Conservation (phyloP, 306 rosid species). For the Medicago ruthenica region DNA sequence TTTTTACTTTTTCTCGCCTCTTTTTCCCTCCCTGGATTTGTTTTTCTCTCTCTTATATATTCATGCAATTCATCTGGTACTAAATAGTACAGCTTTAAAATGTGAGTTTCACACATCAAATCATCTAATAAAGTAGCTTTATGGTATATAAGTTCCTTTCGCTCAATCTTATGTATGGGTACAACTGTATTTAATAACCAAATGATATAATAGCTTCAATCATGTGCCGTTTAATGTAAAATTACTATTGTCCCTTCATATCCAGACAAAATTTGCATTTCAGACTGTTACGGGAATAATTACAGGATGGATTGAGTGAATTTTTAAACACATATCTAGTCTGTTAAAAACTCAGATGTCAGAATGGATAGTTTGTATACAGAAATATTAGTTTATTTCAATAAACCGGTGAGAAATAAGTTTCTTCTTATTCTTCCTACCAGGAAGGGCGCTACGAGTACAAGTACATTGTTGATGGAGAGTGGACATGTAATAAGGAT, state of each 20-base stretch:
- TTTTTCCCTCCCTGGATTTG: background rate
- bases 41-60: background rate
- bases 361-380: constrained; percentile 14
- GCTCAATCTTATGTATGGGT: constrained; percentile 10
- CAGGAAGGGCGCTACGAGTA: constrained; percentile 98
- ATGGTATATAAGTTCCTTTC: background rate
- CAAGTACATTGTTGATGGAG: constrained; percentile 88
- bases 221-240: constrained; percentile 11
- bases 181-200: background rate
- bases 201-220: constrained; percentile 5
- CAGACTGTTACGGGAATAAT: background rate
- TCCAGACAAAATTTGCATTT: background rate
- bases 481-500: constrained; percentile 63
- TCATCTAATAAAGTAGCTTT: background rate
- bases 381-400: constrained; percentile 2
- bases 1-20: background rate
- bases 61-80: background rate
- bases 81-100: background rate
- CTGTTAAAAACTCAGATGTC: constrained; percentile 17
- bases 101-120: constrained; percentile 5
- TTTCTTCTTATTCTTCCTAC: constrained; percentile 36
- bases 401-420: constrained; percentile 17
- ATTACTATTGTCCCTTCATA: background rate
- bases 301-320: background rate
- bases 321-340: background rate